phyloP scores from a whole-genome alignment of 2,329 filamentous ascomycete genomes.

The Cylindrodendrum hubeiense region DNA sequence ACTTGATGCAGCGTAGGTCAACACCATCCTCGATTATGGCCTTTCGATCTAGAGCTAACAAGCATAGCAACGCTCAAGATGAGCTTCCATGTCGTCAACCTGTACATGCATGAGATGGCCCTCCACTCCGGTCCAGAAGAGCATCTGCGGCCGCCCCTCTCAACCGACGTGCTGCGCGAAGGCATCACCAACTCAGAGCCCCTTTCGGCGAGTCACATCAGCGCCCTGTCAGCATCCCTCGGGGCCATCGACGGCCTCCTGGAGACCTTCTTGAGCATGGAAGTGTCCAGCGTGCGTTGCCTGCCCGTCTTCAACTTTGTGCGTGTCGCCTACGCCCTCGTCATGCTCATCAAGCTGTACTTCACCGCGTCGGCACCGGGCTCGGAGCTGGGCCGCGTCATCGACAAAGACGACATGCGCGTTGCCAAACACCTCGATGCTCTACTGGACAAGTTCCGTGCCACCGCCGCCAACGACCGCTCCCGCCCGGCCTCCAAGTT shows the following conservation, averaged over 20 bases:
- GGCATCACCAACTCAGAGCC: constrained; percentile 56
- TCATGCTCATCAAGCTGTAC: constrained; percentile 81
- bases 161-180: constrained; percentile 58
- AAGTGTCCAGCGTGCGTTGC: constrained; percentile 69
- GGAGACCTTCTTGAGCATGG: constrained; percentile 73
- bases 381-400: constrained; percentile 76
- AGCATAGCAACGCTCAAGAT: constrained; percentile 70
- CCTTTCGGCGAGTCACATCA: constrained; percentile 68
- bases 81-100: constrained; percentile 72
- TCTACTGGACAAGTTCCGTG: constrained; percentile 76
- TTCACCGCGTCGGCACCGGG: constrained; percentile 73
- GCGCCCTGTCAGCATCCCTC: constrained; percentile 75
- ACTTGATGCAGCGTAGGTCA: constrained; percentile 68
- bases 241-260: constrained; percentile 75
- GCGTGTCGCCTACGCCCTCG: constrained; percentile 77
- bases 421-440: constrained; percentile 75
- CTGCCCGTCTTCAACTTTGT: constrained; percentile 80
- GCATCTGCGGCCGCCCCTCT: constrained; percentile 62
- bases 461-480: constrained; percentile 71
- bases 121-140: constrained; percentile 75
- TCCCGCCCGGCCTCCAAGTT: constrained; percentile 79
- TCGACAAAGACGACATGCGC: constrained; percentile 76
- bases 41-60: not conserved
- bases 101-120: constrained; percentile 83
- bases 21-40: not conserved